Evolutionary conservation across 805 yeast genomes (phyloP).

Genomic region (Zygoascus tannicola): DNA sequence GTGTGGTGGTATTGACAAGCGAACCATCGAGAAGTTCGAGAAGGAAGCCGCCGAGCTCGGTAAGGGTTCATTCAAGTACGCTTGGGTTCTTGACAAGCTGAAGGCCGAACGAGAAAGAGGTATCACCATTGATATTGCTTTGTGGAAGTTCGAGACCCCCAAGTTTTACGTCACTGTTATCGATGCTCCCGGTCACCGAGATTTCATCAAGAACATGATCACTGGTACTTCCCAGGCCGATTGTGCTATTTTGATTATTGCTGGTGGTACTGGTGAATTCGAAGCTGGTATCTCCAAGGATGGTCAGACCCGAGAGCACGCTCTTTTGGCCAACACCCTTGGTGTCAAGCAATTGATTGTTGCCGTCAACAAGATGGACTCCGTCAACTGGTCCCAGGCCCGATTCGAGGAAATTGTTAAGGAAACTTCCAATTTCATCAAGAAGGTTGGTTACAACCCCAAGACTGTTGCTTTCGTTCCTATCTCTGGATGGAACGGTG

Average conservation of each 20-base stretch:
- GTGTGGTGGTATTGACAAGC: constrained; percentile 98
- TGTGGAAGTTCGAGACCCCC: constrained; percentile 89
- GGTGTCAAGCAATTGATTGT: constrained; percentile 83
- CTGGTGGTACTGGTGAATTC: constrained; percentile 90
- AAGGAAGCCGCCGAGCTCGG: constrained; percentile 97
- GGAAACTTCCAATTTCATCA: constrained; percentile 72
- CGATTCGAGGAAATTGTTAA: constrained; percentile 71
- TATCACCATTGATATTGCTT: constrained; percentile 90
- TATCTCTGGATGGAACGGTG: constrained; percentile 89
- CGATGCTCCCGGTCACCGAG: constrained; percentile 95
- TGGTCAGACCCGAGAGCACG: constrained; percentile 95
- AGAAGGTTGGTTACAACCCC: constrained; percentile 79
- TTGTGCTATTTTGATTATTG: constrained; percentile 83
- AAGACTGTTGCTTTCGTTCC: constrained; percentile 82
- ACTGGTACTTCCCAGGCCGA: constrained; percentile 94
- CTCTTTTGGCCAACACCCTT: constrained; percentile 79
- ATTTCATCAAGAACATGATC: constrained; percentile 93
- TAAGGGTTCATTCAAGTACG: constrained; percentile 96
- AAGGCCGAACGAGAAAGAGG: constrained; percentile 97
- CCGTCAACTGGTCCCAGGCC: constrained; percentile 76
- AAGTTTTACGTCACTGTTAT: constrained; percentile 83
- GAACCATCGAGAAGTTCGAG: constrained; percentile 97
- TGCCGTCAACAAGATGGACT: constrained; percentile 93
- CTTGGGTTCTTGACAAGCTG: constrained; percentile 93
- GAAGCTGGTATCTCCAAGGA: constrained; percentile 93